Conservation (phyloP, 2,329 filamentous ascomycete genomes). For the Lecanicillium sp. region DNA sequence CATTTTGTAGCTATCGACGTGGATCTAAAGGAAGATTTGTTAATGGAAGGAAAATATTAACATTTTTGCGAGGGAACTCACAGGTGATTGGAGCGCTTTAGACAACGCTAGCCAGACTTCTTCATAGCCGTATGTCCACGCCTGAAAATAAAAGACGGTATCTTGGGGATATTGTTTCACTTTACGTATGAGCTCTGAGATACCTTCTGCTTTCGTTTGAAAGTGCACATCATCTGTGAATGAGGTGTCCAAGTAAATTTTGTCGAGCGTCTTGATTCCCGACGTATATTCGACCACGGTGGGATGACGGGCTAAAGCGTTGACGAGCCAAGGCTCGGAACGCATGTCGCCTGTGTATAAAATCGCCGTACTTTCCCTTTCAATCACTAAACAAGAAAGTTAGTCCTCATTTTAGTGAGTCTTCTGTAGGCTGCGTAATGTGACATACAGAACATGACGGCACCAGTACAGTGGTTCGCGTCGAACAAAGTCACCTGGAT, state of each 20-base stretch:
- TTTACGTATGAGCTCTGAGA: constrained; percentile 64
- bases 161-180: constrained; percentile 60
- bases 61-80: constrained; percentile 21
- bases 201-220: constrained; percentile 63
- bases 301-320: constrained; percentile 63
- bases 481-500: constrained; percentile 80
- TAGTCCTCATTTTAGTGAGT: not conserved
- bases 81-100: constrained; percentile 56
- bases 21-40: too few species aligned
- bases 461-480: constrained; percentile 85
- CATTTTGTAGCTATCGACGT: constrained; percentile 76
- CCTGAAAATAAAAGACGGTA: constrained; percentile 75
- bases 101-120: constrained; percentile 83
- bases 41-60: constrained; percentile 10
- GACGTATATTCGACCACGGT: constrained; percentile 65
- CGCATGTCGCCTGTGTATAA: constrained; percentile 87
- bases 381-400: constrained; percentile 60
- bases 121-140: constrained; percentile 89
- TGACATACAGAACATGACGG: constrained; percentile 72
- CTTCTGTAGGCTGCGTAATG: too few species aligned
- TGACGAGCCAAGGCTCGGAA: constrained; percentile 81
- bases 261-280: constrained; percentile 62
- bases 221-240: constrained; percentile 46
- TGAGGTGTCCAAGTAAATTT: constrained; percentile 84
- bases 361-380: constrained; percentile 62